Conservation (phyloP, 2,329 filamentous ascomycete genomes). For the Pyrenophora graminea region DNA sequence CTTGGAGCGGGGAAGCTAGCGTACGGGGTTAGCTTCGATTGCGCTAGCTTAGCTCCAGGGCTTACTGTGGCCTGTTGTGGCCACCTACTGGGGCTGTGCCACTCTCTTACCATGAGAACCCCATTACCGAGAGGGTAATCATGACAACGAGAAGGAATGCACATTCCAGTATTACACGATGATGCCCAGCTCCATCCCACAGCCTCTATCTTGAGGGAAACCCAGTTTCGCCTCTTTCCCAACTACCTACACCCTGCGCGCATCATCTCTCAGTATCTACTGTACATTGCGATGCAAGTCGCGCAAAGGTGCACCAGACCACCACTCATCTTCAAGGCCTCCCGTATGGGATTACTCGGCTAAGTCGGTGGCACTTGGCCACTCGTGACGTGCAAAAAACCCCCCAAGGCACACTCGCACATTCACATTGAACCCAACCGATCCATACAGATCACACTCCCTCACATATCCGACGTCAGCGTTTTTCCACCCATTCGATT, state of each 20-base stretch:
- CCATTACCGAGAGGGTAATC: neutral
- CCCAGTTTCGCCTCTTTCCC: neutral
- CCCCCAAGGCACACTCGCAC: constrained; percentile 21
- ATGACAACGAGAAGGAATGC: neutral
- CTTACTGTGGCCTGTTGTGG: constrained; percentile 1
- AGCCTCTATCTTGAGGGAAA: neutral
- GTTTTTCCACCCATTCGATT: constrained; percentile 6
- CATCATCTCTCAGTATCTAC: neutral
- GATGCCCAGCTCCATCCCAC: neutral
- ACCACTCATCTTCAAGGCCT: constrained; percentile 19
- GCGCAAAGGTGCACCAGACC: constrained; percentile 1
- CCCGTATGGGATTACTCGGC: constrained; percentile 22
- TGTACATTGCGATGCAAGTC: constrained; percentile 5
- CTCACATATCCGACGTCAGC: constrained; percentile 18
- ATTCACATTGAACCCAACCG: neutral
- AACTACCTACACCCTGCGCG: neutral
- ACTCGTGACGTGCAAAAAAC: constrained; percentile 27
- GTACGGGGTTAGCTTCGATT: constrained; percentile 3
- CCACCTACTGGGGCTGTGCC: constrained; percentile 22
- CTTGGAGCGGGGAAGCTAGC: constrained; percentile 30
- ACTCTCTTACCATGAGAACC: constrained; percentile 5
- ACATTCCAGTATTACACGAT: neutral
- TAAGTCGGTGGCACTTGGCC: constrained; percentile 23
- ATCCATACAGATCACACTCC: constrained; percentile 12
- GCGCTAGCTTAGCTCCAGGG: constrained; percentile 7